phyloP scores from a whole-genome alignment of 495 filamentous ascomycete genomes.

The Xylaria curta region DNA sequence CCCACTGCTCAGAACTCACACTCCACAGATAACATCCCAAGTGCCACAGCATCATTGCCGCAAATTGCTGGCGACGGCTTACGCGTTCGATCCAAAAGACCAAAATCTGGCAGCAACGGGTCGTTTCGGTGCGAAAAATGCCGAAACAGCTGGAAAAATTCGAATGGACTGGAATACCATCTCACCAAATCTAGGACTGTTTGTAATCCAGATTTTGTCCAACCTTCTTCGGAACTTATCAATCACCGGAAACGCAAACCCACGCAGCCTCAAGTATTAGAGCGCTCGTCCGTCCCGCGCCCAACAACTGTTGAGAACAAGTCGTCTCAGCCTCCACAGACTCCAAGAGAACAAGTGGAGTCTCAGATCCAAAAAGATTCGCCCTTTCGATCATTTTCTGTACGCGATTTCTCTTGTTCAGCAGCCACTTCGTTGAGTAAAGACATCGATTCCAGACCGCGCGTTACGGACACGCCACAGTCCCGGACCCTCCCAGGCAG shows the following conservation, averaged over 20 bases:
- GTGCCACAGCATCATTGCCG: background rate
- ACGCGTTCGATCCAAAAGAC: background rate
- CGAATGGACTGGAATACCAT: constrained; percentile 61
- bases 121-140: constrained; percentile 52
- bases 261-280: constrained; percentile 42
- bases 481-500: constrained; percentile 21
- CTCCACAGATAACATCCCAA: background rate
- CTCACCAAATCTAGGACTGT: constrained; percentile 50
- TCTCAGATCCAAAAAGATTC: constrained; percentile 11
- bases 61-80: background rate
- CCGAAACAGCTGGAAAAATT: constrained; percentile 57
- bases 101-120: constrained; percentile 26
- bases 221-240: constrained; percentile 34
- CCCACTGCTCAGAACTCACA: background rate
- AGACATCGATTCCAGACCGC: background rate
- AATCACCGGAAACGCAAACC: constrained; percentile 27
- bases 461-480: background rate
- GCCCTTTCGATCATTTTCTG: background rate
- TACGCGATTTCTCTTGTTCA: background rate
- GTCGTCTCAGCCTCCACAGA: constrained; percentile 24
- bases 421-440: background rate
- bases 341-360: constrained; percentile 9
- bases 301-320: constrained; percentile 25
- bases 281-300: constrained; percentile 37
- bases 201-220: constrained; percentile 59